Conservation (phyloP, 2,329 filamentous ascomycete genomes). For the Diplodia mutila region DNA sequence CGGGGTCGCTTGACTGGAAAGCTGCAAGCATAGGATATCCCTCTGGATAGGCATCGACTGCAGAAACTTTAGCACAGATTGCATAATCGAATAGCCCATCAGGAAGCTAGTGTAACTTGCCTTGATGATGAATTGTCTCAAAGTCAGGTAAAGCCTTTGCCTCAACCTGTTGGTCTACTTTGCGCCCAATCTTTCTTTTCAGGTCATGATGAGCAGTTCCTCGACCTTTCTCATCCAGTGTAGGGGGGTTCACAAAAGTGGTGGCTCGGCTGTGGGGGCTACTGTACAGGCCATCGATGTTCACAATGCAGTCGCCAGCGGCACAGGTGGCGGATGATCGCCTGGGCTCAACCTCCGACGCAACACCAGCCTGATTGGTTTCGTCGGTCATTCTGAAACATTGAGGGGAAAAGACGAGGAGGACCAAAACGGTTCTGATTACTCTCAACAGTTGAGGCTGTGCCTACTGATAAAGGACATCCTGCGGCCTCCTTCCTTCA, state of each 20-base stretch:
- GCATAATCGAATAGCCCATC: neutral
- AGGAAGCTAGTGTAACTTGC: neutral
- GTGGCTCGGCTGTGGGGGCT: neutral
- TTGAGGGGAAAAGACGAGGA: neutral
- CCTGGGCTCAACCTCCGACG: neutral
- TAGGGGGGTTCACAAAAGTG: neutral
- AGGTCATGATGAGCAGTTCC: no score
- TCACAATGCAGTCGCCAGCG: neutral
- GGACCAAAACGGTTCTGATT: neutral
- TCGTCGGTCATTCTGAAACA: neutral
- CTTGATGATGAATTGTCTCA: neutral
- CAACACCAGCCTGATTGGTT: neutral
- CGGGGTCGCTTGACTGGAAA: conserved; percentile 42
- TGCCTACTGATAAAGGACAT: neutral
- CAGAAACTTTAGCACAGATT: neutral
- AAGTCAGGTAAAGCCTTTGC: neutral
- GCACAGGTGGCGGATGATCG: neutral
- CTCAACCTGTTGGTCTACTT: no score
- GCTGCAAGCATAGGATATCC: conserved; percentile 41
- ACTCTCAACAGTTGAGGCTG: neutral
- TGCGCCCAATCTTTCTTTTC: no score
- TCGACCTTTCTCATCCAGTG: neutral
- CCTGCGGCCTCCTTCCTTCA: no score
- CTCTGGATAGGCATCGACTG: conserved; percentile 35
- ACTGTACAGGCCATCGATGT: neutral